A percentile compares a stretch with the other conserved stretches of the same genome.
Evolutionary conservation across 1,284 basidiomycete species (phyloP).

Genomic region (Heterobasidion occidentale): DNA sequence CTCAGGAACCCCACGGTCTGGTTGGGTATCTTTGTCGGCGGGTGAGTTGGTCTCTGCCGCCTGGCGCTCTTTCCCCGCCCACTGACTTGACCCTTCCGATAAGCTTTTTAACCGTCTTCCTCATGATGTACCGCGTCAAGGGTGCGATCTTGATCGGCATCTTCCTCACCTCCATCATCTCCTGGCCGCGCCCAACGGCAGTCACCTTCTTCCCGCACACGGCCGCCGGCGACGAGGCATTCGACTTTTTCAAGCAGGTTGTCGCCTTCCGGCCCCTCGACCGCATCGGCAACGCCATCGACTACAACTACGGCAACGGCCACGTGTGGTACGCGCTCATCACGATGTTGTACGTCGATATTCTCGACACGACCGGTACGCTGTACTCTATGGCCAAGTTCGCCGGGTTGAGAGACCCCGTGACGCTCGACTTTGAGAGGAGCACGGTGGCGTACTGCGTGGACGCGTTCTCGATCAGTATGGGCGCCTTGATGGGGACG

Average conservation of each 20-base stretch:
- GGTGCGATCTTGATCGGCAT: constrained; percentile 83
- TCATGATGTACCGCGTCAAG: constrained; percentile 83
- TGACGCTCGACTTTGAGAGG: constrained; percentile 84
- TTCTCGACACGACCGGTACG: constrained; percentile 69
- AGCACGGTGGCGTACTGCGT: constrained; percentile 82
- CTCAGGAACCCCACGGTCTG: constrained; percentile 75
- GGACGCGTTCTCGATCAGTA: constrained; percentile 75
- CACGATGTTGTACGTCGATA: constrained; percentile 87
- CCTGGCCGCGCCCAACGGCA: constrained; percentile 76
- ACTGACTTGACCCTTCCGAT: neutral
- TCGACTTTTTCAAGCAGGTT: constrained; percentile 85
- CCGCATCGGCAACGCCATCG: constrained; percentile 54
- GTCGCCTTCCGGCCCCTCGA: constrained; percentile 68
- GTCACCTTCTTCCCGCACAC: constrained; percentile 85
- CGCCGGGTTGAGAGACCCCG: constrained; percentile 80
- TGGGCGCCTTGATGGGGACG: constrained; percentile 80
- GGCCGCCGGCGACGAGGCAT: constrained; percentile 58
- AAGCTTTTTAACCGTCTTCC: constrained; percentile 66
- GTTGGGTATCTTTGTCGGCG: constrained; percentile 86
- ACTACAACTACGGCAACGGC: constrained; percentile 58
- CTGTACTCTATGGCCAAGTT: constrained; percentile 91
- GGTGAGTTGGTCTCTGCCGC: constrained; percentile 34
- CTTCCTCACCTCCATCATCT: constrained; percentile 79
- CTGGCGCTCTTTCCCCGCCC: neutral
- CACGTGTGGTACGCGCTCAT: constrained; percentile 83